Conservation (phyloP, 495 filamentous ascomycete genomes). For the Penicillium steckii region DNA sequence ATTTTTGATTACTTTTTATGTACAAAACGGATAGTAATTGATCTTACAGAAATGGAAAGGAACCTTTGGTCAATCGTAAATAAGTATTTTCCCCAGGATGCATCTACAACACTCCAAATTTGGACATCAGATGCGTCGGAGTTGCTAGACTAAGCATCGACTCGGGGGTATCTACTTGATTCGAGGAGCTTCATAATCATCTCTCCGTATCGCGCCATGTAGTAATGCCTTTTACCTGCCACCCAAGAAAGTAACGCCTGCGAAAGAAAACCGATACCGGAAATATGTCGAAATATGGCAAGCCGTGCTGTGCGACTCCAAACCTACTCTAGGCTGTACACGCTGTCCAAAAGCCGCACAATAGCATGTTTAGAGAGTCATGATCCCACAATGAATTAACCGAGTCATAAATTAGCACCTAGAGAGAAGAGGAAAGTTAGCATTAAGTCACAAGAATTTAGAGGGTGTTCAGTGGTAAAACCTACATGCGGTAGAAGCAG, state of each 20-base stretch:
- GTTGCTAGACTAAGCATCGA: conserved; percentile 51
- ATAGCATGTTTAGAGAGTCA: conserved; percentile 21
- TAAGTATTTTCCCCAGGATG: background rate
- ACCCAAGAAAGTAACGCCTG: conserved; percentile 39
- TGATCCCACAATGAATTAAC: conserved; percentile 11
- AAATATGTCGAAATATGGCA: conserved; percentile 25
- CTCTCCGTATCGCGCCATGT: conserved; percentile 49
- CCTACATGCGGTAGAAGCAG: conserved; percentile 88
- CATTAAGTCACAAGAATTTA: background rate
- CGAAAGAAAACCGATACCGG: conserved; percentile 25
- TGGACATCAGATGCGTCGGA: conserved; percentile 36
- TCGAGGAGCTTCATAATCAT: conserved; percentile 51
- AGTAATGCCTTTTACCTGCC: conserved; percentile 45
- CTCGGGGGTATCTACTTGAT: conserved; percentile 51
- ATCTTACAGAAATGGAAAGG: too few relatives aligned
- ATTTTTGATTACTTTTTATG: background rate
- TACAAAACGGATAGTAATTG: too few relatives aligned
- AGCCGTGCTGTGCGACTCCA: conserved; percentile 23
- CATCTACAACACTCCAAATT: conserved; percentile 1
- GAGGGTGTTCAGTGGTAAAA: background rate
- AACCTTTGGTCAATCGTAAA: background rate
- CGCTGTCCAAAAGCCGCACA: conserved; percentile 21
- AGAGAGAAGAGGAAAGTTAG: conserved; percentile 26
- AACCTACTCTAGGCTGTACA: conserved; percentile 33
- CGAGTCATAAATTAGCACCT: conserved; percentile 45